A percentile compares a stretch with the other conserved stretches of the same genome.
Evolutionary conservation across 2,329 filamentous ascomycete species (phyloP).

Genomic region (Phialophora expanda): DNA sequence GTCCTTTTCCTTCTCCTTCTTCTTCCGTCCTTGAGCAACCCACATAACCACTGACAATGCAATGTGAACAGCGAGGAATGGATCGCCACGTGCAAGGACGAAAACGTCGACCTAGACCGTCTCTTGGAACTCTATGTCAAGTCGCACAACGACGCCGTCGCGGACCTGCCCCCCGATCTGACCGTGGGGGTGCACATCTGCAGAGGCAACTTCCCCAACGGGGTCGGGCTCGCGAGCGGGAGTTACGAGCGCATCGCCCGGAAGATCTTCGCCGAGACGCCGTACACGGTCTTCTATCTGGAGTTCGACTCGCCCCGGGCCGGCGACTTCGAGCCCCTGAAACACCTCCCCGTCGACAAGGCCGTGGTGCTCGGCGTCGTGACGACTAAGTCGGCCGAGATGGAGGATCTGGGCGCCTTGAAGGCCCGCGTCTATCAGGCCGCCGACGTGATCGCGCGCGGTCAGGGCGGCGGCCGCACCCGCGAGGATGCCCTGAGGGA

Average conservation of each 20-base stretch:
- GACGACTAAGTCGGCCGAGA: constrained; percentile 30
- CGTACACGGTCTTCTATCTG: constrained; percentile 32
- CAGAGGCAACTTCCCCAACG: constrained; percentile 32
- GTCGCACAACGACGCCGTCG: constrained; percentile 53
- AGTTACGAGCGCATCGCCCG: constrained; percentile 32
- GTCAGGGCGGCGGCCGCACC: constrained; percentile 15
- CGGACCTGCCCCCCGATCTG: constrained; percentile 23
- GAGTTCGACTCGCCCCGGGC: constrained; percentile 36
- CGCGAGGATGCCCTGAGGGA: constrained; percentile 42
- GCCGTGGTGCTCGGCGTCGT: constrained; percentile 33
- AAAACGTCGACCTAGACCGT: constrained; percentile 71
- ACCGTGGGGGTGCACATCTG: constrained; percentile 32
- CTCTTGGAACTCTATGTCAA: constrained; percentile 76
- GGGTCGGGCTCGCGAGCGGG: constrained; percentile 28
- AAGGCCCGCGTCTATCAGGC: constrained; percentile 27
- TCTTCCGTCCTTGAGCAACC: no score
- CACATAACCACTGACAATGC: no score
- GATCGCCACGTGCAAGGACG: constrained; percentile 70
- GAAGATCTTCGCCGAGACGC: constrained; percentile 30
- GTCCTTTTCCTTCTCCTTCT: neutral
- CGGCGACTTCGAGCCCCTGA: constrained; percentile 33
- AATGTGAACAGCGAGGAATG: constrained; percentile 59
- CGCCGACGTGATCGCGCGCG: constrained; percentile 25
- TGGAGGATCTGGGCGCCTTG: constrained; percentile 26
- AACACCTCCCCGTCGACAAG: constrained; percentile 30